A percentile compares a stretch with the other conserved stretches of the same genome.
Evolutionary conservation across 768 basidiomycete genomes (phyloP).

Genomic region (Pholiota molesta): DNA sequence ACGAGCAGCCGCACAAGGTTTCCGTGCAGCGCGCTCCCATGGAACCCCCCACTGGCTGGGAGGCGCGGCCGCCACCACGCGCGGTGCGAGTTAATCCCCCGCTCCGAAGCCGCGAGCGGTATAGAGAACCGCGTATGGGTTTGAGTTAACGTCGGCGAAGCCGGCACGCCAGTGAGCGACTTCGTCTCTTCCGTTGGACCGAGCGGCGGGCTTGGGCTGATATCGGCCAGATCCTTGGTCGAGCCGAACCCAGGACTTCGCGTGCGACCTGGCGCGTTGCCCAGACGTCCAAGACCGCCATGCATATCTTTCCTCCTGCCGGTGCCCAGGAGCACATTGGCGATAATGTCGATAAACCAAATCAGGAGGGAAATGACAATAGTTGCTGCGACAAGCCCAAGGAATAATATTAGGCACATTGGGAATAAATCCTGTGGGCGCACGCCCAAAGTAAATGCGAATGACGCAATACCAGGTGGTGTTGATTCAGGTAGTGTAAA

Average conservation of each 20-base stretch:
- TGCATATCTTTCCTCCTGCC: slow-evolving; percentile 14
- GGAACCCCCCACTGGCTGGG: slow-evolving; percentile 75
- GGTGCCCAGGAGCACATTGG: slow-evolving; percentile 34
- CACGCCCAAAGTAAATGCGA: slow-evolving; percentile 84
- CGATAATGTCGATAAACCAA: slow-evolving; percentile 71
- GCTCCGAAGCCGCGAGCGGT: slow-evolving; percentile 33
- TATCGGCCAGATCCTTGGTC: slow-evolving; percentile 47
- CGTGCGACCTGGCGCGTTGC: slow-evolving; percentile 26
- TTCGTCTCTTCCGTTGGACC: slow-evolving; percentile 48
- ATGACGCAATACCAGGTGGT: slow-evolving; percentile 75
- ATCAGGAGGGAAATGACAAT: slow-evolving; percentile 69
- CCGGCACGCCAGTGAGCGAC: slow-evolving; percentile 36
- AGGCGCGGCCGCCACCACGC: slow-evolving; percentile 60
- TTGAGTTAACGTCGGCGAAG: not conserved
- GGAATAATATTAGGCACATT: slow-evolving; percentile 82
- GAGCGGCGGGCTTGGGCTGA: slow-evolving; percentile 6
- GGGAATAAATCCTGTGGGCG: slow-evolving; percentile 82
- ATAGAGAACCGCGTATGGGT: slow-evolving; percentile 33
- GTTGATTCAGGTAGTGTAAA: slow-evolving; percentile 68
- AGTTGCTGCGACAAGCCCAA: slow-evolving; percentile 73
- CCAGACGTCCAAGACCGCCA: slow-evolving; percentile 22
- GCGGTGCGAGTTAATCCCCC: slow-evolving; percentile 40
- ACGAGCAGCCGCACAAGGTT: slow-evolving; percentile 91
- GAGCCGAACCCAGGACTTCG: slow-evolving; percentile 39
- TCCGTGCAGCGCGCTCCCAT: slow-evolving; percentile 80